These are phyloP conservation scores for Ramaria sp. DNA, from an alignment of 768 basidiomycete species.

Conservation along the genomic window DNA sequence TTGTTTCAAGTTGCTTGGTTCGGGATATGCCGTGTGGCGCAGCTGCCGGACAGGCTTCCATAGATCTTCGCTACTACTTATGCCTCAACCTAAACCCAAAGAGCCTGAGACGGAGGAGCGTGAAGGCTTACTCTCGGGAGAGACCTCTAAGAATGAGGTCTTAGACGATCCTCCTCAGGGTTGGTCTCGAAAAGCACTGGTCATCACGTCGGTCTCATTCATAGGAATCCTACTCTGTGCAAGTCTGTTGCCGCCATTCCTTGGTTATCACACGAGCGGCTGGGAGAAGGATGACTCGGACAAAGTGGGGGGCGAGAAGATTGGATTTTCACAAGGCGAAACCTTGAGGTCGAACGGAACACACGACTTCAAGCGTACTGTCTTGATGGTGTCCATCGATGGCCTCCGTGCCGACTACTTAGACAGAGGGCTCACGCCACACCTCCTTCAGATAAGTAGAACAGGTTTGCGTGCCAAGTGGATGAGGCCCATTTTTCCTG, in stretches of 20 bases:
- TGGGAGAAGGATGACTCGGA: not conserved
- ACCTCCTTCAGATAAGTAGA: conserved; percentile 70
- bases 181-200: conserved; percentile 1
- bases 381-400: conserved; percentile 79
- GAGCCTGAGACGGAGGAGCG: conserved; percentile 3
- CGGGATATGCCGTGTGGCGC: not conserved
- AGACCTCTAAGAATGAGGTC: not conserved
- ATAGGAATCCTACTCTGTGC: not conserved
- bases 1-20: not conserved
- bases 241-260: not conserved
- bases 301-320: not conserved
- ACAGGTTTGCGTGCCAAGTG: conserved; percentile 81
- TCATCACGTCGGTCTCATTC: not conserved
- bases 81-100: not conserved
- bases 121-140: conserved; percentile 1
- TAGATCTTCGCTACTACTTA: not conserved
- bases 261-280: not conserved
- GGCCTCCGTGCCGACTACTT: conserved; percentile 86
- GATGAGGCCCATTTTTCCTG: conserved; percentile 82
- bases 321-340: not conserved
- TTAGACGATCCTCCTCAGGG: not conserved
- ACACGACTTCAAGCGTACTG: conserved; percentile 70
- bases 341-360: conserved; percentile 65
- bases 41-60: not conserved
- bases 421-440: conserved; percentile 76